Percentiles rank a stretch among this genome's conserved stretches.
Conservation (phyloP, 192 early-diverging fungal species). For the Radiomyces spectabilis region DNA sequence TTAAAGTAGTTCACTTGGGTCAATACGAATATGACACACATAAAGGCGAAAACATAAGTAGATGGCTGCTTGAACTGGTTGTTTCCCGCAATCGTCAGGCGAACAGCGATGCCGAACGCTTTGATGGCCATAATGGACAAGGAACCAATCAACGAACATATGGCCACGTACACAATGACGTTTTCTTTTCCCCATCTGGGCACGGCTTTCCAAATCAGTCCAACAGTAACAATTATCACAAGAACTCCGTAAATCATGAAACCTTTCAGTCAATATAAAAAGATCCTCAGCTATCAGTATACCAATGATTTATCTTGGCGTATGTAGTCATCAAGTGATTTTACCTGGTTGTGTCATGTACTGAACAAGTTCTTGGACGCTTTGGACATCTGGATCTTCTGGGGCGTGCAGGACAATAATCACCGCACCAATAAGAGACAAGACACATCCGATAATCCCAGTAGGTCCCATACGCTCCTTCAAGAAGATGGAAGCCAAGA, state of each 20-base stretch:
- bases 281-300: background rate
- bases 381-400: conserved; percentile 69
- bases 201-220: conserved; percentile 79
- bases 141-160: conserved; percentile 95
- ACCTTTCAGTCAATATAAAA: conserved; percentile 29
- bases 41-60: conserved; percentile 80
- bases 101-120: conserved; percentile 88
- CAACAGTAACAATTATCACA: conserved; percentile 54
- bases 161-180: conserved; percentile 86
- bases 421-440: conserved; percentile 85
- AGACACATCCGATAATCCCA: conserved; percentile 84
- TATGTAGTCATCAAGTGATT: no score
- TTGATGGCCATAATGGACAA: conserved; percentile 89
- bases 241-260: conserved; percentile 76
- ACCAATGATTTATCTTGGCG: no score
- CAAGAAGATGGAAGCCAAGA: conserved; percentile 82
- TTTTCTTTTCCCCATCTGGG: conserved; percentile 71
- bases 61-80: conserved; percentile 89
- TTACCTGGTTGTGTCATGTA: conserved; percentile 71
- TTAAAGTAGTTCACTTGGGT: conserved; percentile 98
- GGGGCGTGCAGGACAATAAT: conserved; percentile 85
- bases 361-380: conserved; percentile 75
- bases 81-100: conserved; percentile 85
- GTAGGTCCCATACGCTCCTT: conserved; percentile 76
- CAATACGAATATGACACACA: conserved; percentile 77